phyloP scores from a whole-genome alignment of 2,329 filamentous ascomycete genomes.

The Pseudofabraea citricarpa region DNA sequence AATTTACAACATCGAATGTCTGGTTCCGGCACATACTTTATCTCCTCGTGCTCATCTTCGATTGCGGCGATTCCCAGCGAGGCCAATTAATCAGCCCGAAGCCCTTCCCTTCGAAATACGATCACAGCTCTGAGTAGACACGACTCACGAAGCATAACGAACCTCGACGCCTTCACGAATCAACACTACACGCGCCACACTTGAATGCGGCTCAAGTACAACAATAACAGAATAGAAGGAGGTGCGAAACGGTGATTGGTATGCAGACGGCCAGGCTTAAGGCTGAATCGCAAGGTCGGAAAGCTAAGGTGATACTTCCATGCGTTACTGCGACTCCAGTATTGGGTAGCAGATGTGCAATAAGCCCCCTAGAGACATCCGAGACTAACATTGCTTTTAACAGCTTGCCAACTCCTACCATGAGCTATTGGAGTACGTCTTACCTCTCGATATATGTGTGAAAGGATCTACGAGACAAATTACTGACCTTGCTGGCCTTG shows the following conservation, averaged over 20 bases:
- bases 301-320: slow-evolving; percentile 47
- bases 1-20: no score
- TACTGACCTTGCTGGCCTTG: slow-evolving; percentile 20
- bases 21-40: background rate
- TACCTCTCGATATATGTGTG: background rate
- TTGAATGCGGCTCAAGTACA: slow-evolving; percentile 25
- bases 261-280: slow-evolving; percentile 47
- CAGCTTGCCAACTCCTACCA: slow-evolving; percentile 97
- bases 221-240: slow-evolving; percentile 23
- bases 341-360: slow-evolving; percentile 5
- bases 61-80: no score
- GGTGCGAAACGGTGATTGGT: slow-evolving; percentile 29
- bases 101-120: no score
- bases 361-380: slow-evolving; percentile 16
- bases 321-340: background rate
- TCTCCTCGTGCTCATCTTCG: background rate
- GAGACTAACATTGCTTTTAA: slow-evolving; percentile 29
- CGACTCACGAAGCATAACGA: no score
- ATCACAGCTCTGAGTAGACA: no score
- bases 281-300: slow-evolving; percentile 54
- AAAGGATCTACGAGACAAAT: background rate
- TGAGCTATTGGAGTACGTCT: slow-evolving; percentile 82
- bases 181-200: slow-evolving; percentile 17
- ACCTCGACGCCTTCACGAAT: no score
- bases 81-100: no score